Conservation (phyloP, 2,329 filamentous ascomycete genomes). For the Fusarium caatingaense region DNA sequence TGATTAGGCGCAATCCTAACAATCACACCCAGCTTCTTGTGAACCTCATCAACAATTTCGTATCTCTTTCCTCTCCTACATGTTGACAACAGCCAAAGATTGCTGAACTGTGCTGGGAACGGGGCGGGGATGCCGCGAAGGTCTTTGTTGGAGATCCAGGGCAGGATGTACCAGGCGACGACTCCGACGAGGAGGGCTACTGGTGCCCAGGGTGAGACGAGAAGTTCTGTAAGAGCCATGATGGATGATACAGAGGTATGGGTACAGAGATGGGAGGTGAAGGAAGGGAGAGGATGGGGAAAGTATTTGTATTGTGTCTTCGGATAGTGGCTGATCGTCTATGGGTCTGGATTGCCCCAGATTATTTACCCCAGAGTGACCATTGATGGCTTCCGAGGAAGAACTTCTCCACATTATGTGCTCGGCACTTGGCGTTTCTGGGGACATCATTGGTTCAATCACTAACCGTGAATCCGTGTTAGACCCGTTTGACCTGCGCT, state of each 20-base stretch:
- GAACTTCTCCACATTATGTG: background rate
- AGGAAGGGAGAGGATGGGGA: background rate
- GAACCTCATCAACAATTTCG: constrained; percentile 72
- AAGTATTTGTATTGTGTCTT: constrained; percentile 4
- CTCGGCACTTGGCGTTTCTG: constrained; percentile 1
- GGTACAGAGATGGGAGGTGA: background rate
- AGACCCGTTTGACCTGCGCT: fast-evolving
- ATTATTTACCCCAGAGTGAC: constrained; percentile 23
- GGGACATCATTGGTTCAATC: fast-evolving
- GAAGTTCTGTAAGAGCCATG: constrained; percentile 35
- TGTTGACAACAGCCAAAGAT: constrained; percentile 81
- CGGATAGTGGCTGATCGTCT: background rate
- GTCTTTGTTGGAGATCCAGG: constrained; percentile 62
- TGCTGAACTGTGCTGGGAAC: constrained; percentile 73
- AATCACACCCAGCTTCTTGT: constrained; percentile 79
- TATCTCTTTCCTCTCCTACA: constrained; percentile 74
- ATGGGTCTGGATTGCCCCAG: constrained; percentile 3
- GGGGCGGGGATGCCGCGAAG: constrained; percentile 71
- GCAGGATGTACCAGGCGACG: constrained; percentile 33
- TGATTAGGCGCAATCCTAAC: constrained; percentile 88
- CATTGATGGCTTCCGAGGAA: constrained; percentile 21
- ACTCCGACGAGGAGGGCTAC: constrained; percentile 20
- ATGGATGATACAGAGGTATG: no score
- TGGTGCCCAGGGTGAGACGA: constrained; percentile 38
- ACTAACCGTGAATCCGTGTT: fast-evolving